Evolutionary conservation across 139 green algal genomes (phyloP), one percentile per base, ranked within the genome.

Genomic region (Haematococcus sp.): DNA sequence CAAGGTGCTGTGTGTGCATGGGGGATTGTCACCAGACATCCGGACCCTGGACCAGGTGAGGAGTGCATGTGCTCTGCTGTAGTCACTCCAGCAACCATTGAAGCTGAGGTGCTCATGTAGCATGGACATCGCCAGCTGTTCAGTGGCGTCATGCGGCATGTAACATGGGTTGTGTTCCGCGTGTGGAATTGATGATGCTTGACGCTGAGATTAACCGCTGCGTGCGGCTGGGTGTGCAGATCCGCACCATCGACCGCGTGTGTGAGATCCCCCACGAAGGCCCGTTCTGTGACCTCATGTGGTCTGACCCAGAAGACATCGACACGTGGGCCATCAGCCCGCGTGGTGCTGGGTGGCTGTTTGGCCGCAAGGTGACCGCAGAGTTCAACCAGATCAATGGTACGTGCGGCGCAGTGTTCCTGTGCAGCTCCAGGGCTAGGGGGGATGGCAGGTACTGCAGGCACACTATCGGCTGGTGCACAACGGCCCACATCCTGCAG

Each of bases 261-360:
- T 97, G 92, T 70, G 96, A 99, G 78, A 98, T 99, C 32, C 96
- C 96, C 4, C 96, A 99, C 75, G 96, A 99, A 74, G 93, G 93
- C 0, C 90, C 93, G 1, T 97, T 97, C 75, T 98, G 93, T 70
- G 96, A 99, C 82, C 87, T 99, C 0, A 98, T 99, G 94, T 99
- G 96, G 96, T 93, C 81, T 63, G 96, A 99, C 77, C 96, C 96
- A 2, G 96, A 99, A 83, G 96, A 99, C 76, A 97, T 98, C 44
- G 96, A 98, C 58, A 94, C 91, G 7, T 99, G 96, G 96, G 91
- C 91, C 5, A 89, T 99, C 56, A 93, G 80, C 59, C 95, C 95
- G 3, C 82, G 95, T 22, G 95, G 95, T 0, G 95, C 95, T 20
- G 96, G 96, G 30, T 99, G 95, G 95, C 87, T 99, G 30, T 99